phyloP scores from a whole-genome alignment of 1,284 basidiomycete species.

The Polyporus tsugae region DNA sequence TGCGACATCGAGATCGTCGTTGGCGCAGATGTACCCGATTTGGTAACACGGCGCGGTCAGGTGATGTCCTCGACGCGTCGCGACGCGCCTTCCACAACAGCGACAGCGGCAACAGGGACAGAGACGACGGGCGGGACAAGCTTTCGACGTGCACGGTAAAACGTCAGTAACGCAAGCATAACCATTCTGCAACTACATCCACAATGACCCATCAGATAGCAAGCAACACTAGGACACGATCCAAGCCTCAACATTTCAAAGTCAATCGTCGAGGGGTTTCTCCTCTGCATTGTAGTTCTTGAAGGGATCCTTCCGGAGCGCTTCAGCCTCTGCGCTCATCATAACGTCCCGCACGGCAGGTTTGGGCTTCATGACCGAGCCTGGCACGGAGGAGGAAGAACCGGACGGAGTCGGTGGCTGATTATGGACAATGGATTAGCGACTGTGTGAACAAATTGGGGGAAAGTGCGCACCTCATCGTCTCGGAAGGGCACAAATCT shows the following conservation, averaged over 20 bases:
- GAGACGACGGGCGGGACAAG: no score
- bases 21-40: slow-evolving; percentile 35
- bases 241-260: not conserved
- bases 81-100: slow-evolving; percentile 12
- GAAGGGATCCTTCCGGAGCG: slow-evolving; percentile 76
- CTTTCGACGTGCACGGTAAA: not conserved
- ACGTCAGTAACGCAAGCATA: slow-evolving; percentile 1
- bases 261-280: slow-evolving; percentile 33
- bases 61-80: slow-evolving; percentile 29
- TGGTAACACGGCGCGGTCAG: slow-evolving; percentile 32
- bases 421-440: not conserved
- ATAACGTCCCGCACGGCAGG: slow-evolving; percentile 46
- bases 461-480: slow-evolving; percentile 48
- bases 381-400: slow-evolving; percentile 41
- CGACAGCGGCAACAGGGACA: not conserved
- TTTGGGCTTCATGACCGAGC: slow-evolving; percentile 70
- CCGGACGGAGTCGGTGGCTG: slow-evolving; percentile 35
- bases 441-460: not conserved
- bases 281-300: slow-evolving; percentile 66
- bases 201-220: slow-evolving; percentile 11
- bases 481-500: slow-evolving; percentile 68
- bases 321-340: slow-evolving; percentile 68
- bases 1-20: slow-evolving; percentile 25
- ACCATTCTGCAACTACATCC: not conserved
- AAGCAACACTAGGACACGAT: not conserved